These are phyloP conservation scores for Terfezia claveryi DNA, from an alignment of 495 filamentous ascomycete species.

Conservation along the genomic window DNA sequence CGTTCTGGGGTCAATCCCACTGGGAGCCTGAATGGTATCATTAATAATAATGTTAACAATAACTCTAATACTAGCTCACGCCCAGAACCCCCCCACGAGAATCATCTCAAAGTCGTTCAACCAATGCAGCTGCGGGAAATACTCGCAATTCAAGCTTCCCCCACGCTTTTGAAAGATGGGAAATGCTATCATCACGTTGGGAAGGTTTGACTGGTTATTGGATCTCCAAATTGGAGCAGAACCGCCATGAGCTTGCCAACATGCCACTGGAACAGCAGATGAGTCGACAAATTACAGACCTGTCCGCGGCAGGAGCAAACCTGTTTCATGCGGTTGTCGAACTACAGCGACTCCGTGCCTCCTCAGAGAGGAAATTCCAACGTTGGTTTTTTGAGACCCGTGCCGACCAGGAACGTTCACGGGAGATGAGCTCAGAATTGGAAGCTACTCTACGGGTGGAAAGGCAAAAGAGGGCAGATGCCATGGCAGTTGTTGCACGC, in stretches of 20 bases:
- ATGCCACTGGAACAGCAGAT: conserved; percentile 73
- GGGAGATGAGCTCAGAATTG: conserved; percentile 65
- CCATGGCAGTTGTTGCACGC: conserved; percentile 36
- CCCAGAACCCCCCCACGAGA: conserved; percentile 16
- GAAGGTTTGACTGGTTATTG: conserved; percentile 93
- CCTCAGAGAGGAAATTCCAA: conserved; percentile 92
- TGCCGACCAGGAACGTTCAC: conserved; percentile 60
- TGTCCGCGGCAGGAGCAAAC: conserved; percentile 89
- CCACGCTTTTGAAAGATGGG: conserved; percentile 95
- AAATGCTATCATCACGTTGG: conserved; percentile 90
- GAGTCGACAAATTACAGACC: conserved; percentile 78
- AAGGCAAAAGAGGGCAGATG: conserved; percentile 42
- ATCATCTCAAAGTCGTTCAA: conserved; percentile 16
- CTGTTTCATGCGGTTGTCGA: conserved; percentile 96
- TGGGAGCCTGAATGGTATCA: too few relatives aligned
- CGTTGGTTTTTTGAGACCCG: conserved; percentile 96
- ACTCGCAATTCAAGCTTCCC: conserved; percentile 44
- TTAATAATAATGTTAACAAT: too few relatives aligned
- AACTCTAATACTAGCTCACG: conserved; percentile 6
- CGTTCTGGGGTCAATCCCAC: too few relatives aligned
- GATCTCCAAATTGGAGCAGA: conserved; percentile 79
- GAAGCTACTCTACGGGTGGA: conserved; percentile 53
- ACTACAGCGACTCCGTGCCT: conserved; percentile 81
- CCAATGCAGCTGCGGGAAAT: conserved; percentile 20
- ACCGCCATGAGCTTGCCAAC: conserved; percentile 56